Evolutionary conservation across 345 rosid genomes (phyloP), one percentile per base, ranked within the genome.

Genomic region (Gossypium herbaceum): DNA sequence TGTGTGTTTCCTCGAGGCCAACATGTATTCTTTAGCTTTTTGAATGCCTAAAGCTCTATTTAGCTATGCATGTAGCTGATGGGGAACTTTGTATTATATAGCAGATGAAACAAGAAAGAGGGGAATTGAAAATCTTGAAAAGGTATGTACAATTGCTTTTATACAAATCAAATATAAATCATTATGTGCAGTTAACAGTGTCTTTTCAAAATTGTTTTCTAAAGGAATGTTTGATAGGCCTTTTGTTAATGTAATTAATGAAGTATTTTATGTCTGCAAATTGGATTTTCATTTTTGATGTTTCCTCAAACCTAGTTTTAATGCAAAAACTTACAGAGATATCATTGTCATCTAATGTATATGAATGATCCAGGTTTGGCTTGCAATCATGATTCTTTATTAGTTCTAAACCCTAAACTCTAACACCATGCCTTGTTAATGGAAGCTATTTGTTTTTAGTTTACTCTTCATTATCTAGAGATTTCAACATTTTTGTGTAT

Each of bases 91-190:
- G 56, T 47, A 68, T 9, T 3, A 11, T 44, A 48, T 45, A 45
- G 54, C 44, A 7, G 56, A 59, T 60, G 55, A 44, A 44, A 63
- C 17, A 48, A 73, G 48, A 71, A 69, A 69, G 44, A 2, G 25
- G 11, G 25, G 45, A 15, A 61, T n/a, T 45, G 44, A 59, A 22
- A 47, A 44, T 2, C 56, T 58, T 44, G 9, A 19, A 34, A 24
- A 73, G 41, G 75, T 45, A 72, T 72, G 66, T 20, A 22, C 71
- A 67, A 67, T 67, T 15, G 51, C 19, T 47, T 24, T 47, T 68
- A 24, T 45, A 45, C 57, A 12, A 48, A 12, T 48, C 43, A 16
- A 69, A 27, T 4, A 69, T 13, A 50, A 51, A 51, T 27, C 20
- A 68, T 50, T 50, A 15, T 50, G 73, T 51, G 41, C 13, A 15